Percentiles rank a stretch among this genome's conserved stretches.
Conservation (phyloP, 1,284 basidiomycete genomes). For the Violaceomyces palustris region DNA sequence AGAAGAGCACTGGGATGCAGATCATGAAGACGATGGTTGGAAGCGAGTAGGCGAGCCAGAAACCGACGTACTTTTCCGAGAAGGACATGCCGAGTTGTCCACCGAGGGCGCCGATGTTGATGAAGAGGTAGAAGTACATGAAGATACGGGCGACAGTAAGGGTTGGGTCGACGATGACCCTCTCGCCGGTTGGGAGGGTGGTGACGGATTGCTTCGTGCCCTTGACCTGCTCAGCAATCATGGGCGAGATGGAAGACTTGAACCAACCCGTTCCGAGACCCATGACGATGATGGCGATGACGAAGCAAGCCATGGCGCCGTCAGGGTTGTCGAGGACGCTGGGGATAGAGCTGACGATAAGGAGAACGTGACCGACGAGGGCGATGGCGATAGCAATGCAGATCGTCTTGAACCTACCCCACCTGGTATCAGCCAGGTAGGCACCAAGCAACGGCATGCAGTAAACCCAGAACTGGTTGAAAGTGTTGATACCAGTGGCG, state of each 20-base stretch:
- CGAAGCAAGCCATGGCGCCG: slow-evolving; percentile 63
- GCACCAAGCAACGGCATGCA: slow-evolving; percentile 48
- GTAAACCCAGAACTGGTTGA: slow-evolving; percentile 50
- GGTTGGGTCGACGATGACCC: slow-evolving; percentile 74
- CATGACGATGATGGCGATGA: slow-evolving; percentile 49
- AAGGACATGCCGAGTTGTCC: slow-evolving; percentile 55
- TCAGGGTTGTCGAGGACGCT: slow-evolving; percentile 62
- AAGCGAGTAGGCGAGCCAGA: slow-evolving; percentile 54
- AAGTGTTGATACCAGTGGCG: slow-evolving; percentile 48
- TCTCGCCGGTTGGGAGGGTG: slow-evolving; percentile 60
- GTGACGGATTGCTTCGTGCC: slow-evolving; percentile 38
- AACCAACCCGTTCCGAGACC: slow-evolving; percentile 67
- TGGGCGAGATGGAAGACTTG: slow-evolving; percentile 58
- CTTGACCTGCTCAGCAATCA: slow-evolving; percentile 57
- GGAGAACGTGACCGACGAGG: slow-evolving; percentile 62
- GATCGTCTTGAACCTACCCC: slow-evolving; percentile 57
- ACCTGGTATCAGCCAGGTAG: slow-evolving; percentile 54
- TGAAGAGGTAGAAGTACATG: slow-evolving; percentile 52
- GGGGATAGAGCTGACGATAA: slow-evolving; percentile 68
- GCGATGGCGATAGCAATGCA: slow-evolving; percentile 53
- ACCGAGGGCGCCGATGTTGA: slow-evolving; percentile 48
- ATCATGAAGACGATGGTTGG: slow-evolving; percentile 56
- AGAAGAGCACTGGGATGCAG: slow-evolving; percentile 65
- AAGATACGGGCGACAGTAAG: slow-evolving; percentile 58
- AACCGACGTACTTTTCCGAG: slow-evolving; percentile 54